Conservation (phyloP, 495 filamentous ascomycete genomes). For the Aspergillus kassunensis region DNA sequence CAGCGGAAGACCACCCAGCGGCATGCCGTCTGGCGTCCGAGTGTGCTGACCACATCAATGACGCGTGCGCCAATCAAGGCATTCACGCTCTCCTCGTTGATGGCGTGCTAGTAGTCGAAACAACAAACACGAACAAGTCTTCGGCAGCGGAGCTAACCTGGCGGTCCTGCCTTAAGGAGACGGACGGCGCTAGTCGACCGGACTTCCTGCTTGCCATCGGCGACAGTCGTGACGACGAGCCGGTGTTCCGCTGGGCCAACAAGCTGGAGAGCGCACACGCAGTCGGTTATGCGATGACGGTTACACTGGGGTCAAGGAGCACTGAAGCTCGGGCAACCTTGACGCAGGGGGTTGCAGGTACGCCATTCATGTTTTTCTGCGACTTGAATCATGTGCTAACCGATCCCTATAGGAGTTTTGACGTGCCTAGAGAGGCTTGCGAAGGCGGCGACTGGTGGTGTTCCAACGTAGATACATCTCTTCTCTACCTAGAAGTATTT, state of each 20-base stretch:
- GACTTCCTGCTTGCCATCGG: constrained; percentile 86
- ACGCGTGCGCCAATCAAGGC: constrained; percentile 74
- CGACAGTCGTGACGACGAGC: constrained; percentile 87
- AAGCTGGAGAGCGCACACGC: constrained; percentile 50
- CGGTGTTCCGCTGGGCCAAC: constrained; percentile 92
- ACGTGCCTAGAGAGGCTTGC: constrained; percentile 11
- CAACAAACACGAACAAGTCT: constrained; percentile 74
- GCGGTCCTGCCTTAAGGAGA: constrained; percentile 47
- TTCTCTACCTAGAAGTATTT: not conserved
- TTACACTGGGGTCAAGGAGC: constrained; percentile 77
- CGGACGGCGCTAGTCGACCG: constrained; percentile 40
- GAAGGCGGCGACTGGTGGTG: not conserved
- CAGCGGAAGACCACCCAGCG: constrained; percentile 67
- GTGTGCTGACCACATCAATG: constrained; percentile 88
- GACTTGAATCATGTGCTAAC: constrained; percentile 1
- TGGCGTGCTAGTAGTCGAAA: constrained; percentile 74
- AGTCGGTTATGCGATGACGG: constrained; percentile 70
- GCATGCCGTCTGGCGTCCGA: constrained; percentile 77
- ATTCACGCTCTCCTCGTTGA: constrained; percentile 82
- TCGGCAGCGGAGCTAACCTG: constrained; percentile 70
- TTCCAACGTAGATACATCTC: not conserved
- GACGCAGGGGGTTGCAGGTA: constrained; percentile 84
- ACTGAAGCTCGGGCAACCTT: constrained; percentile 82
- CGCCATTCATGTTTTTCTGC: constrained; percentile 3
- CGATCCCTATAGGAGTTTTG: constrained; percentile 8